Conservation (phyloP, 2,329 filamentous ascomycete species). For the Lecanicillium sp. region DNA sequence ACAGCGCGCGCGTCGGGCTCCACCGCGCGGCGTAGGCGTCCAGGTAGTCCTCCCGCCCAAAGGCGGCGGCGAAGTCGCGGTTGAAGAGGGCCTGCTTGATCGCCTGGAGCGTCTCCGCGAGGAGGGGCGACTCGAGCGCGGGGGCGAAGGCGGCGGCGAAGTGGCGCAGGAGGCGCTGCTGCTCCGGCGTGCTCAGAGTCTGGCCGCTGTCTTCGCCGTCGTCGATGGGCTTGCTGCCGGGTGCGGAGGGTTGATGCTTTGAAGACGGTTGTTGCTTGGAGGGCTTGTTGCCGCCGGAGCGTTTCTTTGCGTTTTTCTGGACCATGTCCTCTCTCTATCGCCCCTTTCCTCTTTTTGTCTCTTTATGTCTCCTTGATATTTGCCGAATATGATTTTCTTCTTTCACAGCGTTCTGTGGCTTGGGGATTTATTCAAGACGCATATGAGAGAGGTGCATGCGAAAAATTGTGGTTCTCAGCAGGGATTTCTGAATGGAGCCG, state of each 20-base stretch:
- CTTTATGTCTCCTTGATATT: no score
- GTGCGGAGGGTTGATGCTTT: no score
- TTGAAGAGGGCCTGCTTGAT: slow-evolving; percentile 83
- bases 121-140: slow-evolving; percentile 40
- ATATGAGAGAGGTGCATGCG: no score
- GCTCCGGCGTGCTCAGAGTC: slow-evolving; percentile 23
- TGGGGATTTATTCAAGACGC: no score
- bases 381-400: no score
- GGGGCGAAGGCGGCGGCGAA: slow-evolving; percentile 61
- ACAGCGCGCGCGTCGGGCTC: slow-evolving; percentile 81
- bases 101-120: slow-evolving; percentile 60
- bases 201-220: background rate
- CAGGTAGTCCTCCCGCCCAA: slow-evolving; percentile 64
- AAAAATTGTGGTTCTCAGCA: no score
- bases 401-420: no score
- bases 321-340: background rate
- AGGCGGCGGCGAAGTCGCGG: slow-evolving; percentile 76
- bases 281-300: background rate
- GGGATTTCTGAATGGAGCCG: no score
- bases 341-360: background rate
- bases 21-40: slow-evolving; percentile 83
- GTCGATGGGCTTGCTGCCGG: background rate
- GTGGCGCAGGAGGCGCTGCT: slow-evolving; percentile 66
- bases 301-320: background rate
- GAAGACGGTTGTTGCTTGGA: slow-evolving; percentile 6